Evolutionary conservation across 371 early-diverging fungal genomes (phyloP).

Genomic region (Syncephalastrum racemosum): DNA sequence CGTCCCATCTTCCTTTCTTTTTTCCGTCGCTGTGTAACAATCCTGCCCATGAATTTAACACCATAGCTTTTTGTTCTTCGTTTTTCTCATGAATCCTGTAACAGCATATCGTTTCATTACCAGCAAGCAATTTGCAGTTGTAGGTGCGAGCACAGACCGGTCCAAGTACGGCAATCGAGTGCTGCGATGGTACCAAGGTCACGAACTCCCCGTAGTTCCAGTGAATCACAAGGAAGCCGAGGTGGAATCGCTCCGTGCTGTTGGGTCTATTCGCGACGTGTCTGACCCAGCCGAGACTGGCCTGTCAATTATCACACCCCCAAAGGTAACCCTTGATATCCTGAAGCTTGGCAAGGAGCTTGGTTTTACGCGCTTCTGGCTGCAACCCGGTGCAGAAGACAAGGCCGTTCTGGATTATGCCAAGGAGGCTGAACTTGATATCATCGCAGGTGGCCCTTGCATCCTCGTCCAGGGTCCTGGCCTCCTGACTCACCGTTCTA

Average conservation of each 20-base stretch:
- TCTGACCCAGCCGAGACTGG: constrained; percentile 39
- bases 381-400: constrained; percentile 82
- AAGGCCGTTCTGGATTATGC: constrained; percentile 52
- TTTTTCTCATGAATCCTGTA: constrained; percentile 11
- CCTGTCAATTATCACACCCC: constrained; percentile 82
- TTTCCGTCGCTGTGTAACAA: no score
- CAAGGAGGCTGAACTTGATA: constrained; percentile 47
- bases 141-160: constrained; percentile 71
- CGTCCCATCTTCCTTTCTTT: no score
- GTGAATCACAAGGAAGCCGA: constrained; percentile 50
- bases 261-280: constrained; percentile 47
- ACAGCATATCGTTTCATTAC: constrained; percentile 30
- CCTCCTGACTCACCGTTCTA: constrained; percentile 16
- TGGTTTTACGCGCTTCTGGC: constrained; percentile 73
- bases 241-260: constrained; percentile 51
- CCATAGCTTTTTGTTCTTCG: no score
- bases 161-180: constrained; percentile 82
- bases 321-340: constrained; percentile 63
- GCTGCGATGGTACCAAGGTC: constrained; percentile 62
- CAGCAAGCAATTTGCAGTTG: constrained; percentile 62
- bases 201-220: constrained; percentile 43
- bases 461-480: constrained; percentile 63
- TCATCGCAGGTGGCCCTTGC: constrained; percentile 75
- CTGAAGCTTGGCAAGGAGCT: constrained; percentile 60
- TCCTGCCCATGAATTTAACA: no score